These are phyloP conservation scores for Metrosideros polymorpha DNA, from an alignment of 441 rosid genomes.

Conservation along the genomic window DNA sequence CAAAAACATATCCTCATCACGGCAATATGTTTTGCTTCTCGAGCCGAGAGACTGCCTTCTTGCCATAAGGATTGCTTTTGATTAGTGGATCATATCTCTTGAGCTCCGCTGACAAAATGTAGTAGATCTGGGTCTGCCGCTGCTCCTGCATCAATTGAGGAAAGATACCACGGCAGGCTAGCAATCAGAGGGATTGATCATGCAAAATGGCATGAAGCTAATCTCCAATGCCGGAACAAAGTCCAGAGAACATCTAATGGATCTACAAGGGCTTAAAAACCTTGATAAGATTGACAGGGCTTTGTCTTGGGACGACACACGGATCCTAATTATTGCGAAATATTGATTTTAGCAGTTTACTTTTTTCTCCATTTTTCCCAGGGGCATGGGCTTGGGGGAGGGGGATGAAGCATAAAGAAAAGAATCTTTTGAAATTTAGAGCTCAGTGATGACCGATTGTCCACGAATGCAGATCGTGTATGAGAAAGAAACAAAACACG, in stretches of 20 bases:
- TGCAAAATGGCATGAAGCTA: neutral
- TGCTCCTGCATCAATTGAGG: neutral
- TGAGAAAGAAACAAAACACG: neutral
- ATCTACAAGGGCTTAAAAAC: neutral
- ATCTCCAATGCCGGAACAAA: neutral
- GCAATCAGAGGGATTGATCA: neutral
- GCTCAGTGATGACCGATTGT: neutral
- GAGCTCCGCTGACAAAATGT: neutral
- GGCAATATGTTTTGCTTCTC: neutral
- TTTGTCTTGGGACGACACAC: neutral
- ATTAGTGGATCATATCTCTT: neutral
- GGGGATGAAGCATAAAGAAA: neutral
- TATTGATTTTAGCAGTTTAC: neutral
- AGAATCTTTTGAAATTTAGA: neutral
- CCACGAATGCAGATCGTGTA: neutral
- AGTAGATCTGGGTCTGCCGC: neutral
- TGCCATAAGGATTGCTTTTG: neutral
- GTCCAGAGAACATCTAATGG: neutral
- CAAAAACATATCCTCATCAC: neutral
- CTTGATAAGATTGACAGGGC: neutral
- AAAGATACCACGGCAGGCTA: neutral
- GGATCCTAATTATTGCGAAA: neutral
- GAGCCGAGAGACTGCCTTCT: conserved; percentile 1
- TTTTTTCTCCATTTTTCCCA: neutral
- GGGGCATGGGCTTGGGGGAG: neutral